Percentiles rank a stretch among this genome's conserved stretches.
These are phyloP conservation scores for Betula pendula DNA, from an alignment of 306 rosid genomes.

Conservation along the genomic window DNA sequence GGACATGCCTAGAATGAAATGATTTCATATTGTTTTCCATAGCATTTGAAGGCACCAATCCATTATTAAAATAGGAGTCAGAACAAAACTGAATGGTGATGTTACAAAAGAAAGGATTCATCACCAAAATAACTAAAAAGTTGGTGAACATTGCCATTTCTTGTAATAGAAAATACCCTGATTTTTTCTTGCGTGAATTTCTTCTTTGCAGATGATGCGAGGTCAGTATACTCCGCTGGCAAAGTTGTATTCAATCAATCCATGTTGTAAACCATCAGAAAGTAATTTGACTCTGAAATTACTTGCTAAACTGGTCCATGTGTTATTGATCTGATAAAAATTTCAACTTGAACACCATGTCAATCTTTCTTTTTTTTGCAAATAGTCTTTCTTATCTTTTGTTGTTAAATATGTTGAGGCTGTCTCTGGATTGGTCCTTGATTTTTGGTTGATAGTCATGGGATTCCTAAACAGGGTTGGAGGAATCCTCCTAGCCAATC, in stretches of 20 bases:
- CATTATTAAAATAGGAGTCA: too few relatives aligned
- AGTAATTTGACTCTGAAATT: not conserved
- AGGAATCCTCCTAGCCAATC: too few relatives aligned
- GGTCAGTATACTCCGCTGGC: slow-evolving; percentile 33
- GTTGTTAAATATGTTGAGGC: not conserved
- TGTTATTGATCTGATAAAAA: not conserved
- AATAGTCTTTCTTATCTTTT: not conserved
- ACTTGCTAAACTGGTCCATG: not conserved
- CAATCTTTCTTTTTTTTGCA: not conserved
- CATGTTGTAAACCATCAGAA: slow-evolving; percentile 8
- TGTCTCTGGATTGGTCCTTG: not conserved
- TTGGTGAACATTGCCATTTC: not conserved
- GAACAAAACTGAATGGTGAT: not conserved
- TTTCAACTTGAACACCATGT: not conserved
- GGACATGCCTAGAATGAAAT: too few relatives aligned
- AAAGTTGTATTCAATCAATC: slow-evolving; percentile 35
- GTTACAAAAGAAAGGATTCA: not conserved
- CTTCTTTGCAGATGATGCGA: slow-evolving; percentile 41
- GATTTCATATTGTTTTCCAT: too few relatives aligned
- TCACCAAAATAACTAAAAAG: not conserved
- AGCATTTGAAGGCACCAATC: too few relatives aligned
- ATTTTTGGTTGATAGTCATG: not conserved
- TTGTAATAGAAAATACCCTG: not conserved
- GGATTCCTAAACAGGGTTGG: not conserved
- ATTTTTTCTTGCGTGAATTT: not conserved